These are phyloP conservation scores for Talaromyces piceae DNA, from an alignment of 2,329 filamentous ascomycete species.

Conservation along the genomic window DNA sequence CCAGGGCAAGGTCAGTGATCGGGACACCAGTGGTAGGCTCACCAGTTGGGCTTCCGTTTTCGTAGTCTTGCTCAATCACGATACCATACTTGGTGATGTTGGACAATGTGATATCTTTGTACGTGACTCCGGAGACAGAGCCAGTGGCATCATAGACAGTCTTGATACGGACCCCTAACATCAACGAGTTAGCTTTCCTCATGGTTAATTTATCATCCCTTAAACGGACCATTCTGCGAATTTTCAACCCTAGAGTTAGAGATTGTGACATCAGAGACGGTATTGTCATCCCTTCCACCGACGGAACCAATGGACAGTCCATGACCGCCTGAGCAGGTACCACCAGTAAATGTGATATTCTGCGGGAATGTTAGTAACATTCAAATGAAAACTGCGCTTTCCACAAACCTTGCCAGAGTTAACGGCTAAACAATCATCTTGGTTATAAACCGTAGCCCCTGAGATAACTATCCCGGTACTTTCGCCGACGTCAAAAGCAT, in stretches of 20 bases:
- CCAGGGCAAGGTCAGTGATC: slow-evolving; percentile 29
- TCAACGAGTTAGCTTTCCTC: no score
- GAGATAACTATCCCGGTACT: slow-evolving; percentile 46
- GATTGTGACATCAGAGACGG: slow-evolving; percentile 46
- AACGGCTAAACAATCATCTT: slow-evolving; percentile 55
- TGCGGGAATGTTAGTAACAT: slow-evolving; percentile 6
- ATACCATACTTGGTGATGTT: slow-evolving; percentile 49
- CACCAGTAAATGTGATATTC: slow-evolving; percentile 41
- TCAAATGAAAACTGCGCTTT: neutral
- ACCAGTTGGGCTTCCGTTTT: slow-evolving; percentile 39
- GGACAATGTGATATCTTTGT: slow-evolving; percentile 45
- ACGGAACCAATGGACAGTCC: slow-evolving; percentile 28
- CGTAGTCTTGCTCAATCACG: slow-evolving; percentile 53
- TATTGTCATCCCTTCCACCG: slow-evolving; percentile 46
- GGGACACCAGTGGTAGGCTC: slow-evolving; percentile 29
- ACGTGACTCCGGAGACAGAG: slow-evolving; percentile 46
- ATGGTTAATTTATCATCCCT: neutral
- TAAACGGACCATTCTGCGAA: slow-evolving; percentile 23
- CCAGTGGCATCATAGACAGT: slow-evolving; percentile 47
- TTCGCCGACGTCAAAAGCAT: slow-evolving; percentile 51
- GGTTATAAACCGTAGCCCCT: slow-evolving; percentile 50
- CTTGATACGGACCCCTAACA: slow-evolving; percentile 50
- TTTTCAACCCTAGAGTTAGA: slow-evolving; percentile 44
- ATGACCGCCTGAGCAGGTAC: slow-evolving; percentile 36
- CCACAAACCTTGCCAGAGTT: slow-evolving; percentile 41